These are phyloP conservation scores for Ettlia oleoabundans DNA, from an alignment of 139 green algal genomes.

Conservation along the genomic window DNA sequence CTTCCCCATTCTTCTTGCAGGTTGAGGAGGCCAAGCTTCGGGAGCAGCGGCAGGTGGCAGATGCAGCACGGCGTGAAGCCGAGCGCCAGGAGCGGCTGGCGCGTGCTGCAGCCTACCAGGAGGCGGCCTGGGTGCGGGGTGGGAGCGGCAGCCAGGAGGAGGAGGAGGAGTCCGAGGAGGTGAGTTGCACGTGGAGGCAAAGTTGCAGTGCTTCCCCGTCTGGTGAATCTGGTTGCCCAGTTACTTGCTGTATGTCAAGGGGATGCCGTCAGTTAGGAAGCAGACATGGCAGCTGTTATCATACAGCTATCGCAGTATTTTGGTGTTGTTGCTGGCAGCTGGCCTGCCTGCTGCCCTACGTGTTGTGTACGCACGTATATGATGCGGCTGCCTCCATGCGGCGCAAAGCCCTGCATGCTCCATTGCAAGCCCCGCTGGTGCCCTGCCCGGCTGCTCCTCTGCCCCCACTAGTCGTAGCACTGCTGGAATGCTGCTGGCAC, in stretches of 20 bases:
- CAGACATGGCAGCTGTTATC: no score
- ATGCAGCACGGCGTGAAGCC: slow-evolving; percentile 36
- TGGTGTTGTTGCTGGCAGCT: neutral
- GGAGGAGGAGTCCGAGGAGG: slow-evolving; percentile 43
- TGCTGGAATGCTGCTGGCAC: no score
- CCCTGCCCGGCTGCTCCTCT: no score
- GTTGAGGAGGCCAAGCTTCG: slow-evolving; percentile 37
- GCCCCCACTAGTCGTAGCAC: no score
- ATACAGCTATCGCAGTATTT: neutral
- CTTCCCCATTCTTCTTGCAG: no score
- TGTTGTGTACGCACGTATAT: no score
- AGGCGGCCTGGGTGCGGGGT: slow-evolving; percentile 54
- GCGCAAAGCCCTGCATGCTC: neutral
- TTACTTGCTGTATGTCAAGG: no score
- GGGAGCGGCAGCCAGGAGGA: slow-evolving; percentile 14
- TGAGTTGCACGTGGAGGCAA: neutral
- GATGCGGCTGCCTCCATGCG: no score
- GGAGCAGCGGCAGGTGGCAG: slow-evolving; percentile 44
- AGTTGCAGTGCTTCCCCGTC: no score
- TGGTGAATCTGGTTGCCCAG: no score
- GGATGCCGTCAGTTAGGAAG: no score
- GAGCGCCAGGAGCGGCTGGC: slow-evolving; percentile 50
- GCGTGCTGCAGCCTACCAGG: slow-evolving; percentile 42
- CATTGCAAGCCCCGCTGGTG: no score
- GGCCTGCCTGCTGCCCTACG: neutral